Percentiles rank a stretch among this genome's conserved stretches.
Conservation (phyloP, 192 early-diverging fungal genomes). For the Linnemannia hyalina region DNA sequence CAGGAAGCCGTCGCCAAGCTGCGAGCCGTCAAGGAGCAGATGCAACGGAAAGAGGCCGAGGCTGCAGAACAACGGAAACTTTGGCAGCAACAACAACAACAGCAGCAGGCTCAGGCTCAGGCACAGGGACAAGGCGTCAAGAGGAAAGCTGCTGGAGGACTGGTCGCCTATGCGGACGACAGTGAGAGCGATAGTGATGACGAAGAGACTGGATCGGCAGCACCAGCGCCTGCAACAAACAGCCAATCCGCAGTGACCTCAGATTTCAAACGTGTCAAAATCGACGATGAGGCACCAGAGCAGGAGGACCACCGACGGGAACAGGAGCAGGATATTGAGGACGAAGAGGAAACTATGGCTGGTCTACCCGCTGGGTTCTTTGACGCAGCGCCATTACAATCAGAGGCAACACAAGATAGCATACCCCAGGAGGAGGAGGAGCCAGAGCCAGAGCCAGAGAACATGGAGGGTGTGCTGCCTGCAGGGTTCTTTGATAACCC, state of each 20-base stretch:
- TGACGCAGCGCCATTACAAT: slow-evolving; percentile 22
- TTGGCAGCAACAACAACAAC: slow-evolving; percentile 26
- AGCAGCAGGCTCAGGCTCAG: slow-evolving; percentile 17
- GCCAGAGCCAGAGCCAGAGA: slow-evolving; percentile 16
- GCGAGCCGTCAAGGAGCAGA: slow-evolving; percentile 59
- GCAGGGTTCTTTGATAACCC: slow-evolving; percentile 69
- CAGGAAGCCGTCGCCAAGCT: slow-evolving; percentile 61
- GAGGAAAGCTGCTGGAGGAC: slow-evolving; percentile 47
- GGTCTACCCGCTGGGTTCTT: slow-evolving; percentile 63
- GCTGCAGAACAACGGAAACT: slow-evolving; percentile 39
- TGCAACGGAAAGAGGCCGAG: slow-evolving; percentile 42
- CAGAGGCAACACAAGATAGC: not conserved
- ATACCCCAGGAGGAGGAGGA: slow-evolving; percentile 6
- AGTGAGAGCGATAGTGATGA: slow-evolving; percentile 48
- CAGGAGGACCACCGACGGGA: slow-evolving; percentile 39
- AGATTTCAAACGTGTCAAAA: slow-evolving; percentile 44
- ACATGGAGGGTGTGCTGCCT: slow-evolving; percentile 56
- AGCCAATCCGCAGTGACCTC: not conserved
- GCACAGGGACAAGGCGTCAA: slow-evolving; percentile 37
- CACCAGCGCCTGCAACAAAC: not conserved
- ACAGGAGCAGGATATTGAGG: slow-evolving; percentile 37
- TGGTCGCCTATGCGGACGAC: slow-evolving; percentile 48
- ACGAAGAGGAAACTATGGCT: slow-evolving; percentile 48
- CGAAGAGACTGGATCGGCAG: slow-evolving; percentile 18
- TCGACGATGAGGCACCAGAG: slow-evolving; percentile 13